These are phyloP conservation scores for Fraxinus paxiana DNA, from an alignment of 305 asterid genomes.

Conservation along the genomic window DNA sequence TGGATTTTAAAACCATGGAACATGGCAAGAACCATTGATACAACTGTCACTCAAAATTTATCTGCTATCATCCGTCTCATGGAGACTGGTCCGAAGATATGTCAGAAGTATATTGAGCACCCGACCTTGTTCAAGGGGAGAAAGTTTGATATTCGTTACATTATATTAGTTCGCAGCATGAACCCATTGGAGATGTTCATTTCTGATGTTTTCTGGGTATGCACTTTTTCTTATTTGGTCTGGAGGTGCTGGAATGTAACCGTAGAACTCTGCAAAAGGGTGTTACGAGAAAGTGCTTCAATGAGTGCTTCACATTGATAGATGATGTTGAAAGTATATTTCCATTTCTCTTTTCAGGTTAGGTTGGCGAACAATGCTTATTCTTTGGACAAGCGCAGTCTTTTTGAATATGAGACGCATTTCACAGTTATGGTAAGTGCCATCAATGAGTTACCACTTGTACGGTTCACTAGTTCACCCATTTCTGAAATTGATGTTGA, in stretches of 20 bases:
- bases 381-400: slow-evolving; percentile 70
- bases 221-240: slow-evolving; percentile 10
- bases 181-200: slow-evolving; percentile 81
- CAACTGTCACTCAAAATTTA: slow-evolving; percentile 70
- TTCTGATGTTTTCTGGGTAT: slow-evolving; percentile 87
- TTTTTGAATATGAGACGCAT: slow-evolving; percentile 90
- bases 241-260: not conserved
- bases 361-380: slow-evolving; percentile 86
- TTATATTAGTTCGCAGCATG: slow-evolving; percentile 73
- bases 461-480: not conserved
- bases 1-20: slow-evolving; percentile 99
- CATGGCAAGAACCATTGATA: slow-evolving; percentile 98
- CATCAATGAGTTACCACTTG: not conserved
- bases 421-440: slow-evolving; percentile 91
- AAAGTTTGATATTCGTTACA: slow-evolving; percentile 91
- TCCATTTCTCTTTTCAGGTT: slow-evolving; percentile 45
- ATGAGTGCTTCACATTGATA: not conserved
- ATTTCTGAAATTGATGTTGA: slow-evolving; percentile 3
- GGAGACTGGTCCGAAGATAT: slow-evolving; percentile 96
- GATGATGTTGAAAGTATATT: slow-evolving; percentile 10
- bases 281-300: not conserved
- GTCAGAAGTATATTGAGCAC: slow-evolving; percentile 95
- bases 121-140: slow-evolving; percentile 85
- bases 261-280: not conserved
- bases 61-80: slow-evolving; percentile 87